Percentiles rank a stretch among this genome's conserved stretches.
phyloP scores from a whole-genome alignment of 176 grass and related monocot genomes.

The Cymbopogon citratus region DNA sequence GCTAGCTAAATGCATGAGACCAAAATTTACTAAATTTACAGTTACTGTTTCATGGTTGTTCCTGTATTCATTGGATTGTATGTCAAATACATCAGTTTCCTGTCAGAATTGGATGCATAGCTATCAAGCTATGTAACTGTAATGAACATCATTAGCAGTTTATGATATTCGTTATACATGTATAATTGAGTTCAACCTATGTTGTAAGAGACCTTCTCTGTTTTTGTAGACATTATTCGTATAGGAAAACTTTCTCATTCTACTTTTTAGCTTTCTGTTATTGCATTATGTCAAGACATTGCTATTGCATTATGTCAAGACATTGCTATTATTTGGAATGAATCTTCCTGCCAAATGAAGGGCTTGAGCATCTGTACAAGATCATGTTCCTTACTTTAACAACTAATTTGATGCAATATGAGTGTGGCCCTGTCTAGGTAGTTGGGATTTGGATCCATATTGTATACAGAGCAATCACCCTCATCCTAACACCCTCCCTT shows the following conservation, averaged over 20 bases:
- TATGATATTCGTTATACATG: neutral
- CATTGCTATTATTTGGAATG: neutral
- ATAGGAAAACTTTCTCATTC: neutral
- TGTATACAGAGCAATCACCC: neutral
- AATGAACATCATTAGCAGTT: neutral
- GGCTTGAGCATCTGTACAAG: neutral
- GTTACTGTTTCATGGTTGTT: neutral
- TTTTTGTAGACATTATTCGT: neutral
- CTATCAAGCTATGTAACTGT: neutral
- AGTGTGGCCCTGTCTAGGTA: neutral
- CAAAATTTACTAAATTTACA: neutral
- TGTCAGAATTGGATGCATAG: neutral
- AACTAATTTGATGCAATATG: neutral
- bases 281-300: neutral
- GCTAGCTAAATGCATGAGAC: neutral
- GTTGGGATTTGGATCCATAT: neutral
- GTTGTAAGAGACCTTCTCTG: neutral
- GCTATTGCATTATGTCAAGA: neutral
- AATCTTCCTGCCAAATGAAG: neutral
- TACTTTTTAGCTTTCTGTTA: neutral
- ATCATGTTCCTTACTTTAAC: neutral
- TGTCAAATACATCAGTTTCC: neutral
- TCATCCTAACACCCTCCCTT: neutral
- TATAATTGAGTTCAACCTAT: neutral
- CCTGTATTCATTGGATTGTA: neutral